A percentile compares a stretch with the other conserved stretches of the same genome.
phyloP scores from a whole-genome alignment of 73 alveolate species.

The Tetrahymena malaccensis region DNA sequence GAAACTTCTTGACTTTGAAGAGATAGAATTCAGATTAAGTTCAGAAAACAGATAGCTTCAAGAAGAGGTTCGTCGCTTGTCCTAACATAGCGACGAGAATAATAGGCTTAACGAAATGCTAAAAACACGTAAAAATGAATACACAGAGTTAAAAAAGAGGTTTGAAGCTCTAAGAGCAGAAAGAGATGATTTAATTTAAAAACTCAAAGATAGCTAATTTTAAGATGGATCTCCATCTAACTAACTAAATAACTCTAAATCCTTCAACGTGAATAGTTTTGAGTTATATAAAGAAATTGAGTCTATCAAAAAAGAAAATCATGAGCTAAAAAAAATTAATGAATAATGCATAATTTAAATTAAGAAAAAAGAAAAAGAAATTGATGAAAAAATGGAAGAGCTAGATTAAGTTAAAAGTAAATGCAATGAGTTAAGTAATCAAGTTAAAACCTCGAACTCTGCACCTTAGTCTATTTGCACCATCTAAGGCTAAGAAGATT shows the following conservation, averaged over 20 bases:
- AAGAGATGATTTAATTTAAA: neutral
- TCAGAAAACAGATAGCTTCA: neutral
- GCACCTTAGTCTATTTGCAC: neutral
- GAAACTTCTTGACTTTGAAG: neutral
- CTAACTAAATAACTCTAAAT: neutral
- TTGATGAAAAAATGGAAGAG: neutral
- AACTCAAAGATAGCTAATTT: neutral
- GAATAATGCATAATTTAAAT: neutral
- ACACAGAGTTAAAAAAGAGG: neutral
- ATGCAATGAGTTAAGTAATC: neutral
- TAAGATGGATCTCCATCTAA: neutral
- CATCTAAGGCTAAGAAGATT: neutral
- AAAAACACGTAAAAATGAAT: neutral
- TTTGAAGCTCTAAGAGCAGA: neutral
- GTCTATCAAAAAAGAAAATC: neutral
- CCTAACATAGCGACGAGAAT: neutral
- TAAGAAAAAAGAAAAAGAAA: neutral
- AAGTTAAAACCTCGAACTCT: neutral
- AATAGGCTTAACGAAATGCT: neutral
- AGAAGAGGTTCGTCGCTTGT: neutral
- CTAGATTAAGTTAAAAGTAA: neutral
- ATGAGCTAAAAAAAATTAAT: neutral
- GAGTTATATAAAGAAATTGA: neutral
- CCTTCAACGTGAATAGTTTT: neutral
- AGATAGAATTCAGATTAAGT: neutral